These are phyloP conservation scores for Prunus armeniaca DNA, from an alignment of 306 rosid genomes.

Conservation along the genomic window DNA sequence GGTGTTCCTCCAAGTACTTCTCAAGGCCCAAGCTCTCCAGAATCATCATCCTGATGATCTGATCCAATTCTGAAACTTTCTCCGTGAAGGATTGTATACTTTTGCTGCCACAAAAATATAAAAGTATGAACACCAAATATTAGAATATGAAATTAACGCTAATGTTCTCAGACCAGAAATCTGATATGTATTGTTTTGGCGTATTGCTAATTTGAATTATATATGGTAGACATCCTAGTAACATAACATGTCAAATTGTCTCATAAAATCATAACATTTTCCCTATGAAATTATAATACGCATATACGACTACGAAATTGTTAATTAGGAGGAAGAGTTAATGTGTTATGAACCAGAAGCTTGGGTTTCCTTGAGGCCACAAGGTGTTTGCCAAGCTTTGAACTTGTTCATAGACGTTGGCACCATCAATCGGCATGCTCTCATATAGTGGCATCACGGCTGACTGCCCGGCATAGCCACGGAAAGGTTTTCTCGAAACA, in stretches of 20 bases:
- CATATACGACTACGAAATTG: background rate
- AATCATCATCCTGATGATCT: constrained; percentile 61
- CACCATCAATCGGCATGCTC: constrained; percentile 63
- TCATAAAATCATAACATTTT: background rate
- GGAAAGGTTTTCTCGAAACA: constrained; percentile 49
- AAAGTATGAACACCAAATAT: background rate
- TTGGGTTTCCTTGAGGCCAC: constrained; percentile 67
- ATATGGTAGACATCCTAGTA: background rate
- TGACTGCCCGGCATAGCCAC: constrained; percentile 68
- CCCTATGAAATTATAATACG: too few species aligned
- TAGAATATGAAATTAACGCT: background rate
- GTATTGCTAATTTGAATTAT: too few species aligned
- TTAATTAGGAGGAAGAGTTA: background rate
- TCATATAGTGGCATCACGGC: constrained; percentile 61
- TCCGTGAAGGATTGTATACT: constrained; percentile 47
- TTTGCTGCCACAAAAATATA: constrained; percentile 34
- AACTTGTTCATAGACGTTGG: constrained; percentile 34
- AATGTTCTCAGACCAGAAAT: background rate
- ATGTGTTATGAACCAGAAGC: constrained; percentile 36
- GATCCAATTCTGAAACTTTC: constrained; percentile 51
- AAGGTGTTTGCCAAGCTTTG: constrained; percentile 30
- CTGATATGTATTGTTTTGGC: background rate
- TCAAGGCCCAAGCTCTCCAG: constrained; percentile 65
- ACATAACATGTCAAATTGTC: background rate
- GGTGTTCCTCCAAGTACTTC: constrained; percentile 65